Evolutionary conservation across 2,329 filamentous ascomycete genomes (phyloP).

Genomic region (Paraphaeosphaeria sporulosa): DNA sequence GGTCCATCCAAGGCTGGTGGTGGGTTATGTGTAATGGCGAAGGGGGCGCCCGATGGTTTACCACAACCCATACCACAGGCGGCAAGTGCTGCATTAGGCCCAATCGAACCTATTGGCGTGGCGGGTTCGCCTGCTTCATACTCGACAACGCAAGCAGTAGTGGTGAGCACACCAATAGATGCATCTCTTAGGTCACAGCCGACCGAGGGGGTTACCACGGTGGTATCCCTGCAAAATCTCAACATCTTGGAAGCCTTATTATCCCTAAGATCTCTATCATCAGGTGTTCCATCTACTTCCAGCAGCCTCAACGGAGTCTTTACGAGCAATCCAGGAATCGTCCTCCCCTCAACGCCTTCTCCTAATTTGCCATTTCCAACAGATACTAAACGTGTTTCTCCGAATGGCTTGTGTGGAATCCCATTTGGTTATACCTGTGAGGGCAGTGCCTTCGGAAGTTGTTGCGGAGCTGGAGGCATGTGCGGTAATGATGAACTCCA

Average conservation of each 20-base stretch:
- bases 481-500: constrained; percentile 4
- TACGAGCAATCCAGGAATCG: neutral
- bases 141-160: neutral
- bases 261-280: neutral
- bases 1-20: neutral
- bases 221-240: neutral
- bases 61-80: neutral
- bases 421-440: constrained; percentile 11
- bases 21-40: constrained; percentile 13
- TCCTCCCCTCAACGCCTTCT: neutral
- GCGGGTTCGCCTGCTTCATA: neutral
- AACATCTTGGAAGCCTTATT: neutral
- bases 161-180: neutral
- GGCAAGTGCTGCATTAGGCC: neutral
- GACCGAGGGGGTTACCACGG: neutral
- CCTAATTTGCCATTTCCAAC: neutral
- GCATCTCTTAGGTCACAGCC: neutral
- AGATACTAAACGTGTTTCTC: neutral
- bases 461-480: constrained; percentile 10
- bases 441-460: constrained; percentile 11
- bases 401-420: constrained; percentile 11
- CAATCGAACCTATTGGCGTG: neutral
- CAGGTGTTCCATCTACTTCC: neutral
- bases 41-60: neutral
- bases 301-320: neutral